Evolutionary conservation across 2,329 filamentous ascomycete species (phyloP).

Genomic region (Teratosphaeria viscida): DNA sequence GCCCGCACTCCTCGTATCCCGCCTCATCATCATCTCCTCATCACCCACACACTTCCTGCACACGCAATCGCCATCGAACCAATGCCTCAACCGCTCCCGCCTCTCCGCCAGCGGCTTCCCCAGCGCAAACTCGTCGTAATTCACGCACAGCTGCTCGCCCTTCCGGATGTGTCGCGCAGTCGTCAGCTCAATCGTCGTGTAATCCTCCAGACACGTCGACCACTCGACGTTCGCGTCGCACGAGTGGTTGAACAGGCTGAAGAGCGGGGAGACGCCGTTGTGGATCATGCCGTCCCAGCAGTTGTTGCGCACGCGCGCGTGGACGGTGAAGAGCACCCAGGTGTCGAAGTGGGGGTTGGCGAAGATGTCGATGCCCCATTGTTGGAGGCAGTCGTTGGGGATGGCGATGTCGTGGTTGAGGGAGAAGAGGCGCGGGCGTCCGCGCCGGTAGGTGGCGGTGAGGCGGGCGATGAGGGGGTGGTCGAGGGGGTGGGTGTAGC

Average conservation of each 20-base stretch:
- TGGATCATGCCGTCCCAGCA: constrained; percentile 51
- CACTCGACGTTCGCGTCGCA: constrained; percentile 87
- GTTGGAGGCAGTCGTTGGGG: constrained; percentile 62
- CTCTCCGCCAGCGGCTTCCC: constrained; percentile 10
- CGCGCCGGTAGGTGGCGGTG: constrained; percentile 15
- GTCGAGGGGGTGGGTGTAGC: constrained; percentile 15
- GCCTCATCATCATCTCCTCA: constrained; percentile 4
- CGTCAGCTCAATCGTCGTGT: constrained; percentile 9
- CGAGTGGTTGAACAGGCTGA: constrained; percentile 91
- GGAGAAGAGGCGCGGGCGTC: constrained; percentile 42
- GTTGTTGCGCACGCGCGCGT: constrained; percentile 83
- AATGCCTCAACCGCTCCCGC: constrained; percentile 11
- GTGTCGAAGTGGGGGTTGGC: constrained; percentile 50
- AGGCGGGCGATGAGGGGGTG: constrained; percentile 17
- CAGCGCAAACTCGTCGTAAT: constrained; percentile 16
- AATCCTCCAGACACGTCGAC: constrained; percentile 38
- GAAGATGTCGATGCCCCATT: constrained; percentile 71
- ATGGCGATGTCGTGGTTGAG: constrained; percentile 61
- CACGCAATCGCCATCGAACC: constrained; percentile 19
- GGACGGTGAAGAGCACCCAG: constrained; percentile 78
- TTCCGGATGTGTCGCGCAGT: constrained; percentile 5
- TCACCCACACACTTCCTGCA: constrained; percentile 20
- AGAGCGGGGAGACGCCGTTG: constrained; percentile 62
- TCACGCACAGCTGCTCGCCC: constrained; percentile 23
- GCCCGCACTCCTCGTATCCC: background rate